Percentiles rank a stretch among this genome's conserved stretches.
These are phyloP conservation scores for Suillus lakei DNA, from an alignment of 768 basidiomycete genomes.

Conservation along the genomic window DNA sequence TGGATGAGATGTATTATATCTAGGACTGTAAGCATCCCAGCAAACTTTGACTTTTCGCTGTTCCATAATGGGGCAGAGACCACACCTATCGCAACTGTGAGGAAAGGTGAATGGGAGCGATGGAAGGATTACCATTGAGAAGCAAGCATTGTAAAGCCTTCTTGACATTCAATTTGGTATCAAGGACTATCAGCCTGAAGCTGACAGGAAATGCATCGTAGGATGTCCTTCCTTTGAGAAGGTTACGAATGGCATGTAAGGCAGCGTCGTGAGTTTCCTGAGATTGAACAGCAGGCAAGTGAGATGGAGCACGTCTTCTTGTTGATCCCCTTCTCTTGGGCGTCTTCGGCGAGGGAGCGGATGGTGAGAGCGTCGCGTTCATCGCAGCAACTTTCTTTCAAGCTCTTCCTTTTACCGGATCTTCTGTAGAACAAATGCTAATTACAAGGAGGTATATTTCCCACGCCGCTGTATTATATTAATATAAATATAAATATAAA, in stretches of 20 bases:
- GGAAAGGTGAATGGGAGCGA: background rate
- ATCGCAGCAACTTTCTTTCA: slow-evolving; percentile 30
- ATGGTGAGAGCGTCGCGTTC: slow-evolving; percentile 55
- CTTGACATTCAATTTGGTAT: slow-evolving; percentile 94
- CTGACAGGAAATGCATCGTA: slow-evolving; percentile 98
- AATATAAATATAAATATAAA: background rate
- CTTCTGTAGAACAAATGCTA: background rate
- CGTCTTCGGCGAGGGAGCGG: slow-evolving; percentile 47
- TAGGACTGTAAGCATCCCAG: slow-evolving; percentile 98
- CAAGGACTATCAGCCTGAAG: slow-evolving; percentile 95
- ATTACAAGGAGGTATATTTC: slow-evolving; percentile 11
- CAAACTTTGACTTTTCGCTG: slow-evolving; percentile 89
- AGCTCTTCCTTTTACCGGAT: slow-evolving; percentile 4
- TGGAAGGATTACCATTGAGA: slow-evolving; percentile 62
- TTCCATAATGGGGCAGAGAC: slow-evolving; percentile 99
- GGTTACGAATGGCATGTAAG: slow-evolving; percentile 70
- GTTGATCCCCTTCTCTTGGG: slow-evolving; percentile 61
- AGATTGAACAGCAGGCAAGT: slow-evolving; percentile 55
- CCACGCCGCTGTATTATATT: slow-evolving; percentile 4
- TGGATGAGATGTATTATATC: slow-evolving; percentile 99
- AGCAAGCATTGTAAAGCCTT: slow-evolving; percentile 89
- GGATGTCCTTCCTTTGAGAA: slow-evolving; percentile 83
- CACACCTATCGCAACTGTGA: slow-evolving; percentile 62
- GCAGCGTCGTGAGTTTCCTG: slow-evolving; percentile 74
- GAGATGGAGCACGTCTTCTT: slow-evolving; percentile 59